A percentile compares a stretch with the other conserved stretches of the same genome.
Conservation (phyloP, 345 rosid genomes). For the Luvunga scandens region DNA sequence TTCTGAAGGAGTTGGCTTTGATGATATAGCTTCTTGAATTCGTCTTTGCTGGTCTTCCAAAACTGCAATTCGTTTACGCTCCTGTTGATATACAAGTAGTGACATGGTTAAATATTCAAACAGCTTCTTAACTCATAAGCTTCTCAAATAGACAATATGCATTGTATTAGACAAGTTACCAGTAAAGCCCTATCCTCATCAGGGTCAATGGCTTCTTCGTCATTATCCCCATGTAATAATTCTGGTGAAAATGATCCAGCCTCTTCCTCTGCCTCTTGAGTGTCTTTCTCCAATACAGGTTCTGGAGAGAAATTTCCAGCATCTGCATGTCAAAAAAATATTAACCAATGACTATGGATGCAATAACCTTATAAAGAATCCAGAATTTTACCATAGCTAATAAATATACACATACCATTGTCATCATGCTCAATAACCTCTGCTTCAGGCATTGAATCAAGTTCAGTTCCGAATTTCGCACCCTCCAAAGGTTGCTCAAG, state of each 20-base stretch:
- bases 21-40: constrained; percentile 63
- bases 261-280: constrained; percentile 53
- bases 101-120: constrained; percentile 11
- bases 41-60: constrained; percentile 74
- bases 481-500: constrained; percentile 65
- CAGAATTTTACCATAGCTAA: not conserved
- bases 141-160: not conserved
- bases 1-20: constrained; percentile 66
- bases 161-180: constrained; percentile 36
- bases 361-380: constrained; percentile 9
- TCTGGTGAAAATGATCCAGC: constrained; percentile 93
- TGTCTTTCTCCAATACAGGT: constrained; percentile 46
- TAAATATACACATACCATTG: constrained; percentile 24
- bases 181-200: constrained; percentile 82
- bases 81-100: constrained; percentile 37
- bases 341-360: constrained; percentile 4
- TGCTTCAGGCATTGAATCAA: constrained; percentile 33
- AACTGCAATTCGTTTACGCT: constrained; percentile 60
- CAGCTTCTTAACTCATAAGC: not conserved
- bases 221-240: constrained; percentile 75
- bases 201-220: constrained; percentile 90
- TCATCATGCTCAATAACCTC: constrained; percentile 55
- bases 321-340: constrained; percentile 31
- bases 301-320: constrained; percentile 66
- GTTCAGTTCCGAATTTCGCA: constrained; percentile 38